phyloP scores from a whole-genome alignment of 2,329 filamentous ascomycete genomes.

The Colletotrichum plurivorum region DNA sequence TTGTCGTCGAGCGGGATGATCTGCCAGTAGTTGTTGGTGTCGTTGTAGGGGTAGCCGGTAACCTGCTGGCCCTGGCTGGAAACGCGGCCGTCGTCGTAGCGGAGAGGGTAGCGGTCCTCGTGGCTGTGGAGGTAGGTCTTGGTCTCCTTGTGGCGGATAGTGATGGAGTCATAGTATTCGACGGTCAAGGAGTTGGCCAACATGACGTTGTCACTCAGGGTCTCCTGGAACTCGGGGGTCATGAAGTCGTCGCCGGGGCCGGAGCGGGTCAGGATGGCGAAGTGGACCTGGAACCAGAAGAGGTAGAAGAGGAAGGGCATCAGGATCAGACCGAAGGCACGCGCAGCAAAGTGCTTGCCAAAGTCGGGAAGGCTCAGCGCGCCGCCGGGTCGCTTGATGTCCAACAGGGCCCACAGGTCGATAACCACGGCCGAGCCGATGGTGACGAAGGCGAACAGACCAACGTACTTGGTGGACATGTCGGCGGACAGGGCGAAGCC shows the following conservation, averaged over 20 bases:
- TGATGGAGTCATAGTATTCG: conserved; percentile 90
- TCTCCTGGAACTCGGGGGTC: conserved; percentile 98
- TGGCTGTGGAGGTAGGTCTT: conserved; percentile 97
- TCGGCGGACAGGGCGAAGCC: conserved; percentile 96
- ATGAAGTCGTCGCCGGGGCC: conserved; percentile 99
- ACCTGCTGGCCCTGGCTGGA: conserved; percentile 99
- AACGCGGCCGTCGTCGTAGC: conserved; percentile 97
- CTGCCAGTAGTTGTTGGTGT: conserved; percentile 99
- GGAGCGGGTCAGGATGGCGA: conserved; percentile 87
- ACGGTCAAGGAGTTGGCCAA: conserved; percentile 87
- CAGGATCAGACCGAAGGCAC: conserved; percentile 87
- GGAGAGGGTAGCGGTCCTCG: conserved; percentile 87
- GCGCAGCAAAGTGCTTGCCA: conserved; percentile 89
- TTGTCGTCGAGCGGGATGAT: conserved; percentile 80
- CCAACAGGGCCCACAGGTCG: conserved; percentile 94
- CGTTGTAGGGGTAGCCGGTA: conserved; percentile 97
- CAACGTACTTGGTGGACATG: conserved; percentile 98
- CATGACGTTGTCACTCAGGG: conserved; percentile 94
- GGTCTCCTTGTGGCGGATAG: conserved; percentile 95
- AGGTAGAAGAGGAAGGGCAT: conserved; percentile 98
- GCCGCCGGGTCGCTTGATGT: conserved; percentile 87
- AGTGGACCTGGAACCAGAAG: conserved; percentile 99
- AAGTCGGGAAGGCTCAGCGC: conserved; percentile 86
- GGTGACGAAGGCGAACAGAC: conserved; percentile 95
- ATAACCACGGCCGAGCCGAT: conserved; percentile 95